Base-by-base conservation (phyloP, 257 asterid genomes). In the Mentha longifolia region DNA sequence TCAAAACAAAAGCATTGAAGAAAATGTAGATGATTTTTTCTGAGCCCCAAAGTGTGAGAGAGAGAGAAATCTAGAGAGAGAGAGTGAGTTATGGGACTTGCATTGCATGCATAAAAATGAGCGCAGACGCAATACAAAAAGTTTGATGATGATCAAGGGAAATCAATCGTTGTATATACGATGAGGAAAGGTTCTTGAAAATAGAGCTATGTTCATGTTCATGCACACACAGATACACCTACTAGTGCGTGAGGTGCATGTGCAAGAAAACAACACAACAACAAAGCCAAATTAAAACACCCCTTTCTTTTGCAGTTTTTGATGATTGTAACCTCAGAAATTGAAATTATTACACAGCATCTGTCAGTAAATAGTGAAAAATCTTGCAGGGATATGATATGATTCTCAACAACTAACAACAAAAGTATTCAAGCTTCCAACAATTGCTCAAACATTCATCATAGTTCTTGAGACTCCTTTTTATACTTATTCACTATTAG, bases 371-470 rank as follows among this genome's bases (percentile, higher is more conserved):
- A 77, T 77, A 68, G 65, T 76, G 57, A 61, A 60, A 50, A 30
- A 37, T 55, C 55, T 73, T 49, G 51, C 72, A 49, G 76, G 54
- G 77, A 68, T 61, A 42, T 42, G 47, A 42, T 42, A 35, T 64
- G 67, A 42, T 54, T 31, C 41, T 61, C 62, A 22, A 22, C 25
- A 22, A 22, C 47, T 64, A 71, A 63, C 61, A 78, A 58, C 16
- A 54, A 77, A 76, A 79, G 84, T 47, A 67, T 78, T 82, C 84
- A 82, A 80, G 60, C 71, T 74, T 51, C 69, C 49, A 72, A 75
- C 41, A 51, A 41, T 9, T 35, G 12, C 50, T 51, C 28, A 69
- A 73, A 45, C 31, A 59, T 31, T 66, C 86, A 80, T 82, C 79
- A 78, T 82, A 84, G 45, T 58, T 59, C 65, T 67, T 41, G 52